phyloP scores from a whole-genome alignment of 257 asterid species.

The Salvia miltiorrhiza region DNA sequence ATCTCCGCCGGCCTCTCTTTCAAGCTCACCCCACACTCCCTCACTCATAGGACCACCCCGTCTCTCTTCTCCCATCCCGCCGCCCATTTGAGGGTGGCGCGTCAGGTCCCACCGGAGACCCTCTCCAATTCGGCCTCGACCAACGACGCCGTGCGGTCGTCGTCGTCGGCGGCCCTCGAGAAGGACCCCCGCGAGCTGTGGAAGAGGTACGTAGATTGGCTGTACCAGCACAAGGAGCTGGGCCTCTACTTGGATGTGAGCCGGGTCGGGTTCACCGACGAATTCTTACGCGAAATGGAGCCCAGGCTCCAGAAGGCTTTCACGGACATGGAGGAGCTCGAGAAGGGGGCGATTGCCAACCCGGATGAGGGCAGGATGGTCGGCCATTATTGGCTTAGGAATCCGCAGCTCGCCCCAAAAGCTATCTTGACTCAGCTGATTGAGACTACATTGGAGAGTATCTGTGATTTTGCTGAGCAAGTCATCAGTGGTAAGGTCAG shows the following conservation, averaged over 20 bases:
- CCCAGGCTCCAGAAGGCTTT: slow-evolving; percentile 73
- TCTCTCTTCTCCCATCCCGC: neutral
- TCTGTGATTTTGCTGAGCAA: slow-evolving; percentile 63
- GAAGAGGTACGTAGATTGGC: slow-evolving; percentile 87
- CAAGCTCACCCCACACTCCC: slow-evolving; percentile 24
- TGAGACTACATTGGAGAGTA: slow-evolving; percentile 60
- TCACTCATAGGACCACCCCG: neutral
- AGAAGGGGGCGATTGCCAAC: slow-evolving; percentile 93
- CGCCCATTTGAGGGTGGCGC: slow-evolving; percentile 52
- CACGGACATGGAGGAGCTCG: slow-evolving; percentile 75
- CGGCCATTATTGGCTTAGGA: slow-evolving; percentile 94
- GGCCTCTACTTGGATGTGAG: slow-evolving; percentile 87
- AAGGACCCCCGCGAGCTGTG: slow-evolving; percentile 72
- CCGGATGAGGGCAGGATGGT: slow-evolving; percentile 99
- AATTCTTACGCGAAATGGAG: slow-evolving; percentile 78
- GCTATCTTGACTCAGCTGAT: slow-evolving; percentile 57
- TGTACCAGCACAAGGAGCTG: slow-evolving; percentile 94
- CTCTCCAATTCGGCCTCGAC: slow-evolving; percentile 23
- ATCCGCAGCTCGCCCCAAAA: slow-evolving; percentile 77
- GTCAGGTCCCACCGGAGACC: slow-evolving; percentile 56
- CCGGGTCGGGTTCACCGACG: slow-evolving; percentile 85
- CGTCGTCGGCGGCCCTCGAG: slow-evolving; percentile 28
- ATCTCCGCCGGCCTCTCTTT: slow-evolving; percentile 32
- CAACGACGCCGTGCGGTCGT: slow-evolving; percentile 30
- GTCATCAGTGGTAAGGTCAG: slow-evolving; percentile 98